These are phyloP conservation scores for Mortierella claussenii DNA, from an alignment of 192 early-diverging fungal species.

Conservation along the genomic window DNA sequence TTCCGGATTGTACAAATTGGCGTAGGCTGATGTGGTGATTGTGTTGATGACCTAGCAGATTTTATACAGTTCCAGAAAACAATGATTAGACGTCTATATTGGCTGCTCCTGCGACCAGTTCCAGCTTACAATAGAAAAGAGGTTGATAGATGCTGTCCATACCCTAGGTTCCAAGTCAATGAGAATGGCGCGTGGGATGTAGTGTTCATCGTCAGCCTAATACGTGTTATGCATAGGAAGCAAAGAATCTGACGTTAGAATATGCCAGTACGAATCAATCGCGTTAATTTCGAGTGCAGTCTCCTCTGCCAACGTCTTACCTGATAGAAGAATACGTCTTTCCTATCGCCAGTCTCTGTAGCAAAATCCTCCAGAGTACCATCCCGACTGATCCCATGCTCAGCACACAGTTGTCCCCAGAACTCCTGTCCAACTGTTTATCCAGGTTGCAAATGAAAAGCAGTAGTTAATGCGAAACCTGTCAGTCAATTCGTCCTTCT, in stretches of 20 bases:
- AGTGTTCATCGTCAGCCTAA: conserved; percentile 99
- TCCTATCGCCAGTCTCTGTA: conserved; percentile 88
- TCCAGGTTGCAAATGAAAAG: neutral
- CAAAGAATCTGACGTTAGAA: too few species aligned
- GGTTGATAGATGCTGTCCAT: conserved; percentile 20
- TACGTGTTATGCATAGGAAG: too few species aligned
- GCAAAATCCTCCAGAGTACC: conserved; percentile 94
- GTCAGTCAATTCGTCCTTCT: too few species aligned
- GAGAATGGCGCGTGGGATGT: conserved; percentile 93
- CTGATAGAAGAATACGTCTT: conserved; percentile 99
- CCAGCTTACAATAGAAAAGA: neutral
- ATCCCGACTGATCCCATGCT: conserved; percentile 96
- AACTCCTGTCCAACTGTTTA: conserved; percentile 91
- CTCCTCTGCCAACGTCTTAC: too few species aligned
- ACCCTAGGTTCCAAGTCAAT: conserved; percentile 94
- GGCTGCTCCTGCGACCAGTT: neutral
- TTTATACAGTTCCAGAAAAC: too few species aligned
- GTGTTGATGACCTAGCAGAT: conserved; percentile 90
- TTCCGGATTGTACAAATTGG: conserved; percentile 97
- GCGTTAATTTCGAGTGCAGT: too few species aligned
- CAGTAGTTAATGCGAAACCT: neutral
- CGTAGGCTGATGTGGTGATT: conserved; percentile 86
- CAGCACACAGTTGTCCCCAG: conserved; percentile 91
- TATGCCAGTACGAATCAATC: neutral
- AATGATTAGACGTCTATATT: too few species aligned